A percentile compares a stretch with the other conserved stretches of the same genome.
These are phyloP conservation scores for Panellus pusillus DNA, from an alignment of 768 basidiomycete genomes.

Conservation along the genomic window DNA sequence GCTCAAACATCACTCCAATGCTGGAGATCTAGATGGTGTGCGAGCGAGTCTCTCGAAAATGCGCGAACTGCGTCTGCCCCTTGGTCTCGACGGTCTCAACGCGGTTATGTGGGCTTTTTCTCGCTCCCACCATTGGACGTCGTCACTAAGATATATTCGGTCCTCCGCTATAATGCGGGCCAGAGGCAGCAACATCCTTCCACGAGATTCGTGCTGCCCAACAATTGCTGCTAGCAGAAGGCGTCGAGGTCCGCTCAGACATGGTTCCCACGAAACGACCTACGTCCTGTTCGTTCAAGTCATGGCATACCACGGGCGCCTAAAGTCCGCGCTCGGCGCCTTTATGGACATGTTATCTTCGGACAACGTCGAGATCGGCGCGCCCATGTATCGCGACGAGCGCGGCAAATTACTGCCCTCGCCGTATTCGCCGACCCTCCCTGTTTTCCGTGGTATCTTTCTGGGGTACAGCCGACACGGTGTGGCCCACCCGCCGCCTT, in stretches of 20 bases:
- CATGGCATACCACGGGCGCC: constrained; percentile 70
- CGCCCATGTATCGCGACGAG: constrained; percentile 29
- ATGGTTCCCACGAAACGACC: constrained; percentile 59
- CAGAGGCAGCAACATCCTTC: constrained; percentile 31
- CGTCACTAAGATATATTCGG: constrained; percentile 60
- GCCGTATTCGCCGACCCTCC: constrained; percentile 44
- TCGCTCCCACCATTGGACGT: constrained; percentile 52
- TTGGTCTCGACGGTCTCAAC: constrained; percentile 70
- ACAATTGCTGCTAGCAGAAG: constrained; percentile 43
- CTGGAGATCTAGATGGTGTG: constrained; percentile 50
- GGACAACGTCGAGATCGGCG: constrained; percentile 38
- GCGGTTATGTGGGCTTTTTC: constrained; percentile 71
- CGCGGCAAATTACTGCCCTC: constrained; percentile 27
- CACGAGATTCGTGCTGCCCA: constrained; percentile 36
- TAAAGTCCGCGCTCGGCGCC: constrained; percentile 51
- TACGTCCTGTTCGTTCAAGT: constrained; percentile 70
- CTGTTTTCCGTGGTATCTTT: constrained; percentile 71
- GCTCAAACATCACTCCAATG: constrained; percentile 53
- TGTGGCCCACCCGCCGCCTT: constrained; percentile 17
- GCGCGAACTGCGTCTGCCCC: constrained; percentile 45
- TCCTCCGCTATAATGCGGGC: constrained; percentile 56
- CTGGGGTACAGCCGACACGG: constrained; percentile 72
- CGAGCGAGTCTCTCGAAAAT: constrained; percentile 57
- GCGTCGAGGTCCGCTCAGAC: constrained; percentile 41
- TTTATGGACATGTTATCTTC: constrained; percentile 69